These are phyloP conservation scores for Bocquillonia castaneifolia DNA, from an alignment of 441 rosid genomes.

Conservation along the genomic window DNA sequence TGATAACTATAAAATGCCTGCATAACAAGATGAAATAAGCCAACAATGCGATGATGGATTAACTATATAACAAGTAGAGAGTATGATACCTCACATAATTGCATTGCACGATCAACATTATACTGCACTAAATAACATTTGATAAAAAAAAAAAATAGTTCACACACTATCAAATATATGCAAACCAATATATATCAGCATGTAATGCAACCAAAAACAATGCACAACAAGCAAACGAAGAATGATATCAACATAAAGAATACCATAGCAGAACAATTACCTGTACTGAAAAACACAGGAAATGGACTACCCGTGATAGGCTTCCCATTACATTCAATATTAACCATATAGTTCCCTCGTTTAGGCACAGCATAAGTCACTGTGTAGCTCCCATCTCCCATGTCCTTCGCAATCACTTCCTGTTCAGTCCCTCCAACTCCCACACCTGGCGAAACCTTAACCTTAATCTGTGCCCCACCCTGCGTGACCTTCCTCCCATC, in stretches of 20 bases:
- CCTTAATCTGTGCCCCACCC: constrained; percentile 74
- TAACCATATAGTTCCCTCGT: constrained; percentile 96
- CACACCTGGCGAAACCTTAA: constrained; percentile 76
- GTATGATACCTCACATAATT: too few species aligned
- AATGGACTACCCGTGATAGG: constrained; percentile 96
- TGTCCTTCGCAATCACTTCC: constrained; percentile 88
- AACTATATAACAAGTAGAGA: too few species aligned
- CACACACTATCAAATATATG: too few species aligned
- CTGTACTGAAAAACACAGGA: constrained; percentile 95
- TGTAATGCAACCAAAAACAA: too few species aligned
- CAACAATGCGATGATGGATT: too few species aligned
- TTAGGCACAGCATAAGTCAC: constrained; percentile 94
- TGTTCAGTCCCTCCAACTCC: constrained; percentile 95
- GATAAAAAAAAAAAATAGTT: too few species aligned
- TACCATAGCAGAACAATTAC: constrained; percentile 25
- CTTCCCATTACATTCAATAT: constrained; percentile 76
- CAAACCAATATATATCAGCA: too few species aligned
- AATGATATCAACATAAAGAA: not conserved
- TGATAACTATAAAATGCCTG: too few species aligned
- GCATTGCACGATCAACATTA: not conserved
- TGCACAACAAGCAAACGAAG: too few species aligned
- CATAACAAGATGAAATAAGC: too few species aligned
- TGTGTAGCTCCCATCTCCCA: constrained; percentile 84
- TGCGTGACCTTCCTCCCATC: constrained; percentile 81
- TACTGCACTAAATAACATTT: too few species aligned